Evolutionary conservation across 768 basidiomycete species (phyloP), one percentile per base, ranked within the genome.

Genomic region (Boletus sp.): DNA sequence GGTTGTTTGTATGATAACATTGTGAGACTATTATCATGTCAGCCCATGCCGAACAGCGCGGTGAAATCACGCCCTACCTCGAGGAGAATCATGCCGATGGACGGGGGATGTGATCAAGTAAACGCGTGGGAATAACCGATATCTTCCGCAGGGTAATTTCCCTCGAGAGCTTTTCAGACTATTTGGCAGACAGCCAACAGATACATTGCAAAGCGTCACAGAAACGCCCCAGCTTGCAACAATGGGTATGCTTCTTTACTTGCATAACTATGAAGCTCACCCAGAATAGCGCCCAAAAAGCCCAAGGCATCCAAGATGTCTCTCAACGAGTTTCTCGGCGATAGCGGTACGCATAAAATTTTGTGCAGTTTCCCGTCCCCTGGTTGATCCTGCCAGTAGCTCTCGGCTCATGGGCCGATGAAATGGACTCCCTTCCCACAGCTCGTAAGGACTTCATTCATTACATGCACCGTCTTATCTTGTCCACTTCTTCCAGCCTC

Each of bases 341-440:
- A 97, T 74, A 80, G 72, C 64, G 71, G 96, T 96, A 64, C 71
- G 92, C 57, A 61, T 50, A 55, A 53, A 56, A 40, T 65, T 65
- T 67, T 52, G 53, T 57, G 53, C 32, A 50, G 32, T 32, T 47
- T 44, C 10, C 41, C 45, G 24, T 45, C 62, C 58, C 41, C 28
- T 58, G 47, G 59, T 52, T 67, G 48, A 62, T 59, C 49, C 54
- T 51, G 50, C 49, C 14, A 55, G 14, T 57, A 94, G 92, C 86
- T 52, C 76, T 91, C 51, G 96, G 94, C 67, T 95, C 92, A 69
- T 99, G 97, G 97, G 97, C 97, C 7, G 97, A 98, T 71, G 97
- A 98, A 75, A 94, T 98, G 92, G 95, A 97, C 63, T 66, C 81
- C 32, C 82, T 98, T 59, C 96, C 96, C 29, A 89, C 85, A 65